Evolutionary conservation across 306 rosid species (phyloP).

Genomic region (Macrotyloma uniflorum): DNA sequence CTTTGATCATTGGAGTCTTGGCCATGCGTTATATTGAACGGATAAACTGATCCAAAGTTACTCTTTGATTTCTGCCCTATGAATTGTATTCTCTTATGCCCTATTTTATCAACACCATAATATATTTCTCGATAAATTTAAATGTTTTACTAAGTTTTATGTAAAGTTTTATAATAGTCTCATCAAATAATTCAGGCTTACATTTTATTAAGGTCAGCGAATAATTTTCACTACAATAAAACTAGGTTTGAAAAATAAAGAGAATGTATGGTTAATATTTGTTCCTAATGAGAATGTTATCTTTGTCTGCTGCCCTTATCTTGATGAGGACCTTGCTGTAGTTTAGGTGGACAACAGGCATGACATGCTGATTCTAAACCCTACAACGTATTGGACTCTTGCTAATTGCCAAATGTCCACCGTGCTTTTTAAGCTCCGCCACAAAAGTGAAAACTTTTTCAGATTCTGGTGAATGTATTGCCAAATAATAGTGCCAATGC

Average conservation of each 20-base stretch:
- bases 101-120: background rate
- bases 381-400: background rate
- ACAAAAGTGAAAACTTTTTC: background rate
- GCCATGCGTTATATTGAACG: conserved; percentile 26
- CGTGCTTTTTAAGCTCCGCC: background rate
- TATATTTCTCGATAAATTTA: background rate
- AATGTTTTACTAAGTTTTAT: background rate
- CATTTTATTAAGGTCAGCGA: background rate
- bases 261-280: background rate
- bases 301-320: conserved; percentile 28
- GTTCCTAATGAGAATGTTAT: background rate
- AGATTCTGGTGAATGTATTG: background rate
- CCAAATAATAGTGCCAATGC: background rate
- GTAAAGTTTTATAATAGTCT: too few relatives aligned
- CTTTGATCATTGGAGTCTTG: background rate
- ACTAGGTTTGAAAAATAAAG: background rate
- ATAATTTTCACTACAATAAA: background rate
- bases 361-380: background rate
- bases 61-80: background rate
- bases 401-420: background rate
- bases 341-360: conserved; percentile 26
- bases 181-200: background rate
- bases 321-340: conserved; percentile 23
- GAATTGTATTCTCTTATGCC: background rate
- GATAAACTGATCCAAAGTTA: conserved; percentile 6